Conservation (phyloP, 2,329 filamentous ascomycete genomes). For the Pseudogymnoascus sp. region DNA sequence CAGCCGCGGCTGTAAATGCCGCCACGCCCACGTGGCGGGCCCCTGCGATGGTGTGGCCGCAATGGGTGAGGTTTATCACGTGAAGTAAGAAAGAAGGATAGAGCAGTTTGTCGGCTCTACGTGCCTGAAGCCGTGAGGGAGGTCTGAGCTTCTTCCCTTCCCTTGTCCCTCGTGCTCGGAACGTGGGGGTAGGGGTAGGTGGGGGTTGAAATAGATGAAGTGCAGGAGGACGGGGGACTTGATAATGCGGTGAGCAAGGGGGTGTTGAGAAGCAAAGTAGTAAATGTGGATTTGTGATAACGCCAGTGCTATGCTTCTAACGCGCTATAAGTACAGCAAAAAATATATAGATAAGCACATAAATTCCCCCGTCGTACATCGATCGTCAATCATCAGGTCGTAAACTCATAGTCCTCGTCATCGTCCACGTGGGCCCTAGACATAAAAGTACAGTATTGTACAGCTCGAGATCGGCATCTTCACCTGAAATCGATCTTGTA, state of each 20-base stretch:
- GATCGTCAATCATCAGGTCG: conserved; percentile 1
- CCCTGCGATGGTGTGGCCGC: neutral
- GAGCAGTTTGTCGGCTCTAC: neutral
- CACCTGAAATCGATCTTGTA: neutral
- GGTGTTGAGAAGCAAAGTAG: neutral
- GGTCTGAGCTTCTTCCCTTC: neutral
- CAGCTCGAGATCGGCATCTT: neutral
- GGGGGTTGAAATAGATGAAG: neutral
- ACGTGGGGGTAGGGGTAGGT: neutral
- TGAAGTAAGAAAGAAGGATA: neutral
- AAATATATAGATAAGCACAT: neutral
- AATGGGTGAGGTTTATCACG: neutral
- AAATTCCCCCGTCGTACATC: neutral
- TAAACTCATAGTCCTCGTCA: conserved; percentile 1
- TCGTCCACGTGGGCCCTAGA: neutral
- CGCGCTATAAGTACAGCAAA: neutral
- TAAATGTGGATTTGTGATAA: conserved; percentile 7
- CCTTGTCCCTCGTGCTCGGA: neutral
- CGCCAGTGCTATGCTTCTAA: neutral
- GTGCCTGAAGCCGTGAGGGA: neutral
- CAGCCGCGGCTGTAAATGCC: neutral
- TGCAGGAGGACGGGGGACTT: neutral
- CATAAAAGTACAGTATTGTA: neutral
- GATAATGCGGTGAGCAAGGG: neutral
- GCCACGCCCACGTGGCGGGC: neutral